Evolutionary conservation across 139 green algal genomes (phyloP), one percentile per base, ranked within the genome.

Genomic region (Chlorella vulgaris): DNA sequence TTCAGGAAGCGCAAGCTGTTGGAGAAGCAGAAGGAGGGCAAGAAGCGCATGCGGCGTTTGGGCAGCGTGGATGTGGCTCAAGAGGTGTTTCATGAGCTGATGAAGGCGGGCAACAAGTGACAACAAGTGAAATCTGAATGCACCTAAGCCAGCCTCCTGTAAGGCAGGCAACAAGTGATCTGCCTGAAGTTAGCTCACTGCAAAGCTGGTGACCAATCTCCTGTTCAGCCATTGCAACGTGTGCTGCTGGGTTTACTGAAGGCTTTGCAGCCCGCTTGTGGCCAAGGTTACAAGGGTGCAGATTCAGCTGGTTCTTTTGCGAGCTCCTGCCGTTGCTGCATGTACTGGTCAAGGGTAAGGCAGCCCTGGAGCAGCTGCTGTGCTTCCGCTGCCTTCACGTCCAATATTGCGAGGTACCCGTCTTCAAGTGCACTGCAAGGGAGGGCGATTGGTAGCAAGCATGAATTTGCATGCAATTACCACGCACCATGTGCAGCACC

Each of bases 1-100:
- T 70, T 31, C 55, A 89, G 97, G 22, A 99, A 99, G 91, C 98
- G 98, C 91, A 99, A 99, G 93, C 91, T 99, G 73, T 88, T 99
- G 73, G 93, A 96, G 82, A 99, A 99, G 91, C 96, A 95, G 90
- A 96, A 97, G 1, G 94, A 93, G 55, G 97, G 97, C 47, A 99
- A 99, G 87, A 98, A 98, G 88, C 90, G 96, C 5, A 95, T 97
- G 90, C 94, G 95, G 82, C 65, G 83, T 15, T 86, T 98, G 26
- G 95, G 94, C 63, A 93, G 89, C 74, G 94, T 98, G 51, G 90
- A 97, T 69, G 91, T 98, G 75, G 92, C 94, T 7, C 90, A 98
- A 83, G 94, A 97, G 66, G 96, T 95, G 0, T 99, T 99, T 89
- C 81, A 85, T 31, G 68, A 86, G 51, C 43, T 89, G 33, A 83